phyloP scores from a whole-genome alignment of 345 rosid genomes.

The Syzygium aromaticum region DNA sequence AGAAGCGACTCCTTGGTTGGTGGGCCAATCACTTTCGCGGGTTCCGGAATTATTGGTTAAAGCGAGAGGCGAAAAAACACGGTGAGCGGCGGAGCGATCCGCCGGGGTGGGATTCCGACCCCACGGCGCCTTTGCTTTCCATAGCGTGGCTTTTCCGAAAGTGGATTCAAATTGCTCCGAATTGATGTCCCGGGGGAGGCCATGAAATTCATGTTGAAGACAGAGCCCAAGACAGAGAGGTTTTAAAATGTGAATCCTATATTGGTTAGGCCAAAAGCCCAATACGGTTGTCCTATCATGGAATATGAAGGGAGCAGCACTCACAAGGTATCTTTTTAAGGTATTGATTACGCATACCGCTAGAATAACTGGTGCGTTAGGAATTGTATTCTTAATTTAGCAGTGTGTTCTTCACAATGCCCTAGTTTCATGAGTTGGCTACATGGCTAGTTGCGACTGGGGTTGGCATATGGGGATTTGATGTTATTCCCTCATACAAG shows the following conservation, averaged over 20 bases:
- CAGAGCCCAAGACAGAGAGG: background rate
- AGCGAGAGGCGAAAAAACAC: background rate
- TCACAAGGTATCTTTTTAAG: background rate
- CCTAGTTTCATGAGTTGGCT: background rate
- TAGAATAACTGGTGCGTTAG: background rate
- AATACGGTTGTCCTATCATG: background rate
- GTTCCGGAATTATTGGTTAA: background rate
- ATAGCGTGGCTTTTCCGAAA: background rate
- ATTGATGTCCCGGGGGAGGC: background rate
- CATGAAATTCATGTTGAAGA: background rate
- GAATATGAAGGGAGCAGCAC: background rate
- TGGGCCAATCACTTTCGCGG: background rate
- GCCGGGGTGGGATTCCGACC: background rate
- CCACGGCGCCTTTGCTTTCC: background rate
- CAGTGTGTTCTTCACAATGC: background rate
- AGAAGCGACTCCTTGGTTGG: background rate
- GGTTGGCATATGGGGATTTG: background rate
- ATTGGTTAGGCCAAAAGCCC: background rate
- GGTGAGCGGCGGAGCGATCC: background rate
- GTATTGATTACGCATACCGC: background rate
- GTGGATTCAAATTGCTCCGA: background rate
- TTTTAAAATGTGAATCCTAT: background rate
- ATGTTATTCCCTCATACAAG: background rate
- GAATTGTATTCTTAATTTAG: background rate
- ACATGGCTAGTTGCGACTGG: background rate